Base-by-base conservation (phyloP, 176 grass and related monocot genomes). In the Rhipidocladum racemiflorum region DNA sequence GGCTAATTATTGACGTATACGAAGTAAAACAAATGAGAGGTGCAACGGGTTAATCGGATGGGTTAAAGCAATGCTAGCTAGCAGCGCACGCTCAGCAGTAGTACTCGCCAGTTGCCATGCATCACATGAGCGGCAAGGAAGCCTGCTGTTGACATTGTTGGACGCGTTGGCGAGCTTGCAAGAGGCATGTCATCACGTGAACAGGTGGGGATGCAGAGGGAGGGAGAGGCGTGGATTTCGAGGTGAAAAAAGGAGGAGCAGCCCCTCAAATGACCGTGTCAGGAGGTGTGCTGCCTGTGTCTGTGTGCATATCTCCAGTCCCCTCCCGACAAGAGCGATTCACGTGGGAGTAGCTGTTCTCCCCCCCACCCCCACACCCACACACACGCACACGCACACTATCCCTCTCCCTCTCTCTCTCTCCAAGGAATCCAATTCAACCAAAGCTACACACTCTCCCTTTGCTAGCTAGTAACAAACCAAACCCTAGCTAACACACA, bases 171-270 rank as follows among this genome's bases (percentile, higher is more conserved):
- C 35, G 24, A 45, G 20, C 12, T 62, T 50, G 76, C 40, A 2
- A 16, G 38, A 50, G 44, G 62, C 24, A 82, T 85, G 91, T 71
- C 88, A 74, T 78, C 96, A 93, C 92, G 92, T 99, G 96, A 95
- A 91, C 79, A 82, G 61, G 81, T 80, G 73, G 87, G 78, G 88
- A 84, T 55, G 44, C 86, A 65, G 71, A 71, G 61, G 70, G 72
- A 67, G 80, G 70, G 78, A 76, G 64, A 27, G 74, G 90, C 72
- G 93, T 91, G 88, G 84, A 82, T 82, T 95, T 53, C 92, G 78
- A 93, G 83, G 84, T 43, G 75, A 59, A 89, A 93, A 90, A 90
- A 85, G 68, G 68, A 72, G 38, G 16, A 65, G 63, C 54, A 64
- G 72, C 85, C 54, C 29, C 56, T 83, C 60, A 78, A 86, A 85